Base-by-base conservation (phyloP, 1,284 basidiomycete species). In the Naganishia sp. region DNA sequence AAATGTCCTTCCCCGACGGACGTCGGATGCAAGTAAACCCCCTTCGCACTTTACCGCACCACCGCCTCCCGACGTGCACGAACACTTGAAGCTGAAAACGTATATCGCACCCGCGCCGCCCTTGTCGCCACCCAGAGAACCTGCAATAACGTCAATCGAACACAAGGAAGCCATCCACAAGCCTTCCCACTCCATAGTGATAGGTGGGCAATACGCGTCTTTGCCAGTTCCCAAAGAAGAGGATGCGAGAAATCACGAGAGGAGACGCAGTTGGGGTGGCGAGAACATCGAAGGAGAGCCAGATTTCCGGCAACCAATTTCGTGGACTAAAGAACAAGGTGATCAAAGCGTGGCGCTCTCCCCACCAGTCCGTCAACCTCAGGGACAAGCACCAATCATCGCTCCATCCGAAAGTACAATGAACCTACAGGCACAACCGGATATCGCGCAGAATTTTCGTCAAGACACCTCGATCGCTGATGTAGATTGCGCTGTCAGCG, bases 21-120 rank as follows among this genome's bases (percentile, higher is more conserved):
- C 21, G 16, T 56, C 61, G 9, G 42, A 50, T 28, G 39, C 52
- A 0, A 68, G 71, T 6, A 71, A 75, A 11, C 77, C 76, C 0
- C 67, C 73, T 1, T 69, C 71, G 6, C 70, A 74, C 13, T 80
- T 74, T 71, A 68, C 70, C 43, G 70, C 75, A 9, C 78, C 79
- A n/a, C 68, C 70, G 2, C 68, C 70, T 7, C 78, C 79, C 2
- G 77, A 79, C 39, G 73, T 76, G 11, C 75, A 77, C 65, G 69
- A 71, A 6, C 75, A 78, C 55, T 72, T 80, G 6, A 70, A 70
- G 13, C 70, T 80, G 16, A 73, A 73, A 49, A 74, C 72, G 60
- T 79, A 77, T 56, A 79, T 78, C 63, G 78, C 79, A 1, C 79
- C 79, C 11, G 77, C 77, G 2, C 77, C 78, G 15, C 78, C 77